These are phyloP conservation scores for Mucor circinelloides DNA, from an alignment of 371 early-diverging fungal genomes.

Conservation along the genomic window DNA sequence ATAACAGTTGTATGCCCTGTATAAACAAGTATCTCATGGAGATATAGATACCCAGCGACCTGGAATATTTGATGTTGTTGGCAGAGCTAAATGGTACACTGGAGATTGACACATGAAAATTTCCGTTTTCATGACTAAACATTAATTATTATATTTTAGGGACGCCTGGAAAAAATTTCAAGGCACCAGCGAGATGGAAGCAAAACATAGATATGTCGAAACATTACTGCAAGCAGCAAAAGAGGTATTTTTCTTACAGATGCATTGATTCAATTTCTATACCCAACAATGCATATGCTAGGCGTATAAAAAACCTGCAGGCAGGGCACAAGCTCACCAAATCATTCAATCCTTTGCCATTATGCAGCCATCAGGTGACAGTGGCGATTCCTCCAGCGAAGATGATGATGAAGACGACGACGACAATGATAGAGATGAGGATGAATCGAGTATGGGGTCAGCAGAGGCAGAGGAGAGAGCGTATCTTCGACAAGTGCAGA, in stretches of 20 bases:
- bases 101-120: neutral
- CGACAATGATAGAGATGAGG: slow-evolving; percentile 3
- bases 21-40: slow-evolving; percentile 51
- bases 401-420: slow-evolving; percentile 28
- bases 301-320: slow-evolving; percentile 46
- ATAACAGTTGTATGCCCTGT: slow-evolving; percentile 46
- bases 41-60: slow-evolving; percentile 45
- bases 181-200: slow-evolving; percentile 29
- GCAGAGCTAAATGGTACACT: slow-evolving; percentile 49
- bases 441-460: slow-evolving; percentile 16
- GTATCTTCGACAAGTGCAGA: slow-evolving; percentile 23
- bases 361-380: slow-evolving; percentile 31
- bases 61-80: slow-evolving; percentile 51
- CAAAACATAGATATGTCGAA: slow-evolving; percentile 38
- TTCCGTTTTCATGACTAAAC: neutral
- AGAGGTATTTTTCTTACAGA: slow-evolving; percentile 19
- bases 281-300: slow-evolving; percentile 6
- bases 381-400: slow-evolving; percentile 26
- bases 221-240: slow-evolving; percentile 28
- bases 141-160: slow-evolving; percentile 16
- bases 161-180: slow-evolving; percentile 41
- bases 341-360: slow-evolving; percentile 48
- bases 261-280: neutral
- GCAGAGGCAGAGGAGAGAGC: slow-evolving; percentile 34
- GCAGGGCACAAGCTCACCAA: slow-evolving; percentile 44